These are phyloP conservation scores for Sporothrix globosa DNA, from an alignment of 2,329 filamentous ascomycete species.

Conservation along the genomic window DNA sequence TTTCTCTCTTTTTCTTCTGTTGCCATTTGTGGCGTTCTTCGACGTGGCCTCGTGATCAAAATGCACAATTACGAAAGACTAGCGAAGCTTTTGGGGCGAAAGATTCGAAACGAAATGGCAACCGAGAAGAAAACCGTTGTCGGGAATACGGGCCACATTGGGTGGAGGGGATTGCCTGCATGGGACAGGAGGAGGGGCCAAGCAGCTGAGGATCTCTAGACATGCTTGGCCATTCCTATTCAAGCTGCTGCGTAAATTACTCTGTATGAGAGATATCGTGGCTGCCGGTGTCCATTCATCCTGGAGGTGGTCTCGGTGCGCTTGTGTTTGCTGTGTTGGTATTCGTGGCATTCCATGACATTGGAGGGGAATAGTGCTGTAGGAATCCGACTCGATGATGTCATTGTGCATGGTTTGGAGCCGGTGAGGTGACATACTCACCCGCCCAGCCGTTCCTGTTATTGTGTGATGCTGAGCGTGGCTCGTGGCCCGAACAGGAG, in stretches of 20 bases:
- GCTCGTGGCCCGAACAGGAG: too few relatives aligned
- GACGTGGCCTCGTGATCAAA: background rate
- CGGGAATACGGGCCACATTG: background rate
- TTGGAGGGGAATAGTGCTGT: background rate
- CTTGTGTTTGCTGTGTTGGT: background rate
- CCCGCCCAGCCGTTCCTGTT: background rate
- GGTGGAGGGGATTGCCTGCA: too few relatives aligned
- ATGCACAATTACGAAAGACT: conserved; percentile 29
- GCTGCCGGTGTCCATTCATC: too few relatives aligned
- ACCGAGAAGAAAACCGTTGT: background rate
- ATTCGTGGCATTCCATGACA: background rate
- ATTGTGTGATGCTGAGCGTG: too few relatives aligned
- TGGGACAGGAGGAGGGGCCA: background rate
- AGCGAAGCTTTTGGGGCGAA: too few relatives aligned
- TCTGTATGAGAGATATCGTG: background rate
- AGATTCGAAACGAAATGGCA: too few relatives aligned
- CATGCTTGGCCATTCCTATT: background rate
- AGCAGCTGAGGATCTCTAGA: background rate
- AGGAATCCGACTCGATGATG: conserved; percentile 22
- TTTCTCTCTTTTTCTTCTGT: background rate
- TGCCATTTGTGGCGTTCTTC: background rate
- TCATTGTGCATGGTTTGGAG: conserved; percentile 29
- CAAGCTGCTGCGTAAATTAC: too few relatives aligned
- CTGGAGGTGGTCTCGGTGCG: background rate
- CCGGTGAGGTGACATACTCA: conserved; percentile 7